Conservation (phyloP, 2,329 filamentous ascomycete genomes). For the Stagonosporopsis tanaceti region DNA sequence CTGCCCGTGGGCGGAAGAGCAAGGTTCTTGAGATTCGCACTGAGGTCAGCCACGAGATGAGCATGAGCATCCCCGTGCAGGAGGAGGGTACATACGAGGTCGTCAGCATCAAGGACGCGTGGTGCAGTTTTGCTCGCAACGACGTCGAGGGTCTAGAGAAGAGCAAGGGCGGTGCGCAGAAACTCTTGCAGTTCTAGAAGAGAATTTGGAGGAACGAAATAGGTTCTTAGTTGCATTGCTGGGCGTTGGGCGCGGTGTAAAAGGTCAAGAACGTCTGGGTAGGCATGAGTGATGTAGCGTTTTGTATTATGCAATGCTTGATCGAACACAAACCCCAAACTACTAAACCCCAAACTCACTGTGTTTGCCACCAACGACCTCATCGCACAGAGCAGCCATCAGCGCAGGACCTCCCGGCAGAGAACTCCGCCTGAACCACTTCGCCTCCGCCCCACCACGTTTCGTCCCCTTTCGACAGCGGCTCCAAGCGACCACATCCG, state of each 20-base stretch:
- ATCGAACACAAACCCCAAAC: background rate
- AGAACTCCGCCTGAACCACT: too few species aligned
- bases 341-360: too few species aligned
- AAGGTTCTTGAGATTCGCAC: constrained; percentile 87
- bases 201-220: background rate
- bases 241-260: constrained; percentile 23
- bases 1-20: constrained; percentile 67
- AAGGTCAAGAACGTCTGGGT: constrained; percentile 1
- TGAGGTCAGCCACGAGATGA: constrained; percentile 82
- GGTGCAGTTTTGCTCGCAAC: constrained; percentile 85
- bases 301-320: background rate
- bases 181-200: constrained; percentile 49
- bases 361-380: too few species aligned
- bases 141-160: constrained; percentile 54
- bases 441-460: too few species aligned
- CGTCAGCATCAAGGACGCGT: constrained; percentile 92
- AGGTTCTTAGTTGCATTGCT: constrained; percentile 20
- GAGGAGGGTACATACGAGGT: constrained; percentile 98
- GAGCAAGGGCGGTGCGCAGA: constrained; percentile 45
- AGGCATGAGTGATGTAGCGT: background rate
- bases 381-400: too few species aligned
- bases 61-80: constrained; percentile 81
- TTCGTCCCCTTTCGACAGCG: too few species aligned
- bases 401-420: too few species aligned
- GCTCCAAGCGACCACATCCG: too few species aligned